Percentiles rank a stretch among this genome's conserved stretches.
These are phyloP conservation scores for Leccinum fuscescens DNA, from an alignment of 1,284 basidiomycete species.

Conservation along the genomic window DNA sequence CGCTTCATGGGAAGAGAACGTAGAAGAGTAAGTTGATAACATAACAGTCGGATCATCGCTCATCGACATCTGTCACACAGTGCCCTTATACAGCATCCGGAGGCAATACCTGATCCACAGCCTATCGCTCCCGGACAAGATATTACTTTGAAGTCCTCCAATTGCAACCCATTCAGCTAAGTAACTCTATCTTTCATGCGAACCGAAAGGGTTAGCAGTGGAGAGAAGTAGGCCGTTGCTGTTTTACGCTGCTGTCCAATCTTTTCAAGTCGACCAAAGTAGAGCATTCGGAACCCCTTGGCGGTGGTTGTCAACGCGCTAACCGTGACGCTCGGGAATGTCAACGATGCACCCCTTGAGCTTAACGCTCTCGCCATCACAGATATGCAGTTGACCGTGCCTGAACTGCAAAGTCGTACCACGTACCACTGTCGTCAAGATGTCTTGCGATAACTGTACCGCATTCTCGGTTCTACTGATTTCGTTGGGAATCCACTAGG, in stretches of 20 bases:
- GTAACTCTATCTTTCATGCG: constrained; percentile 92
- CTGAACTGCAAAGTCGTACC: constrained; percentile 84
- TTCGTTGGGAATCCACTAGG: constrained; percentile 94
- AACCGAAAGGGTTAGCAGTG: constrained; percentile 89
- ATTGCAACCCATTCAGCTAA: constrained; percentile 88
- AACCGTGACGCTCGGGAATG: constrained; percentile 96
- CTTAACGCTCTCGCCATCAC: constrained; percentile 95
- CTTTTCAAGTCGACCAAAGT: constrained; percentile 39
- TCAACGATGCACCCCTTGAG: constrained; percentile 95
- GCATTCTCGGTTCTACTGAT: constrained; percentile 95
- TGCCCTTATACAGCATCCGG: constrained; percentile 73
- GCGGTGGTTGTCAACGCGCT: constrained; percentile 93
- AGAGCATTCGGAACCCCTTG: constrained; percentile 87
- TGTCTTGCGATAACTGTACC: constrained; percentile 90
- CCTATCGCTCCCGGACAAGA: constrained; percentile 67
- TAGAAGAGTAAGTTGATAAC: constrained; percentile 62
- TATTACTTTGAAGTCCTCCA: constrained; percentile 96
- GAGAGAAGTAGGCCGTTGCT: constrained; percentile 73
- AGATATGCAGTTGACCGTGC: constrained; percentile 86
- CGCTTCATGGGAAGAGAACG: constrained; percentile 79
- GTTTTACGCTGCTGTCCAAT: constrained; percentile 1
- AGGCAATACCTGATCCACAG: constrained; percentile 79
- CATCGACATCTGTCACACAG: constrained; percentile 41
- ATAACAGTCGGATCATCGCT: background rate
- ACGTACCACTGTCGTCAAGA: constrained; percentile 95